Base-by-base conservation (phyloP, 2,329 filamentous ascomycete genomes). In the Monilinia aucupariae region DNA sequence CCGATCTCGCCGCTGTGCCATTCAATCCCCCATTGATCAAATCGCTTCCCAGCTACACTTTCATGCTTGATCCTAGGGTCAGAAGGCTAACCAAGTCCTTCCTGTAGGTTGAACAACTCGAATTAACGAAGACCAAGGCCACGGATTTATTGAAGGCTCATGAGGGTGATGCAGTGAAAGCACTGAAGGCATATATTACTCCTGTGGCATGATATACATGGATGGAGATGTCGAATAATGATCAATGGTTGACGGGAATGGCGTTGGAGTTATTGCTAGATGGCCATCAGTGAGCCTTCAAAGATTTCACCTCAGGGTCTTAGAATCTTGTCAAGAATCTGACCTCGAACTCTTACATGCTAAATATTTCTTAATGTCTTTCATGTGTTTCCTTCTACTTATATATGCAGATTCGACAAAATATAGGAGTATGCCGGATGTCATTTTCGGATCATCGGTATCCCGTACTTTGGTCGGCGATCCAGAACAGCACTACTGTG, bases 111-210 rank as follows among this genome's bases (percentile, higher is more conserved):
- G 85, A 89, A 54, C 82, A 92, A 73, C 80, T 92, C 39, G 89
- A 93, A 65, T 73, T 93, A 43, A 76, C 83, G 1, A 92, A 90
- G 75, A 69, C 78, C 2, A 91, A 87, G 74, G 90, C 88, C 1
- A 92, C 87, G 1, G 90, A 93, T 65, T 75, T 93, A 58, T 79
- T 94, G 6, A 87, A 86, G 74, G 79, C 82, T 6, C 80, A 92
- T 70, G 88, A 91, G 56, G 90, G 89, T 3, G 81, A 91, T 71
- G 83, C 82, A 1, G 80, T 87, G 47, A 81, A 83, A 74, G 89
- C 89, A 1, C 82, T 93, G 79, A 81, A 76, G 64, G 84, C 85
- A 0, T 91, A 78, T 71, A 74, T 84, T 37, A 72, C 74, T 48
- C 65, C 70, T 27, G 66, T 59, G 25, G 67, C 56, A 61, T 71